A percentile compares a stretch with the other conserved stretches of the same genome.
These are phyloP conservation scores for Flaveria sonorensis DNA, from an alignment of 129 eudicot species.

Conservation along the genomic window DNA sequence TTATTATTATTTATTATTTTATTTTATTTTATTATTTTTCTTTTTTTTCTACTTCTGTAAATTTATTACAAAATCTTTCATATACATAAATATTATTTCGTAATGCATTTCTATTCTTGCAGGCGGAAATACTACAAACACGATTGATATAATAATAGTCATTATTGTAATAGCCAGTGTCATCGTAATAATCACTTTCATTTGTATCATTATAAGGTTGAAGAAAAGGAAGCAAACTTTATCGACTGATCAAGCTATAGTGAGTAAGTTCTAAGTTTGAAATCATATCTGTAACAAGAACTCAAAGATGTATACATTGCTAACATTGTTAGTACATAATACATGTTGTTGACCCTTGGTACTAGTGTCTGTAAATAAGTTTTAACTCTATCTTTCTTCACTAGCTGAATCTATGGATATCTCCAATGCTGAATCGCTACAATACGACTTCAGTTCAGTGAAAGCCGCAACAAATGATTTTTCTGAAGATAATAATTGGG, in stretches of 20 bases:
- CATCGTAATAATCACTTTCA: no score
- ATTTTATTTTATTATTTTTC: no score
- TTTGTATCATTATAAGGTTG: no score
- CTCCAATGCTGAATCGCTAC: neutral
- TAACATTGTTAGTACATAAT: neutral
- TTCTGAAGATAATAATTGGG: slow-evolving; percentile 5
- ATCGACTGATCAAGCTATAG: neutral
- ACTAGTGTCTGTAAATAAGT: neutral
- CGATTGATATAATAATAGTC: no score
- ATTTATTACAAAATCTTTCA: no score
- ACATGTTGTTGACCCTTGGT: no score
- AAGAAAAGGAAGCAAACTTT: neutral
- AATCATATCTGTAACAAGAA: neutral
- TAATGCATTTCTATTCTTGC: no score
- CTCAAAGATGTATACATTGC: neutral
- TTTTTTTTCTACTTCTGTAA: no score
- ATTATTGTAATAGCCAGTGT: no score
- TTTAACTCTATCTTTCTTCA: neutral
- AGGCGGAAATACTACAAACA: no score
- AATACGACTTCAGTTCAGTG: neutral
- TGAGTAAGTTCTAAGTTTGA: neutral
- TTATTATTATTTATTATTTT: no score
- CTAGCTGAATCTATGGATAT: slow-evolving; percentile 7
- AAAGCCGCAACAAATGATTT: slow-evolving; percentile 3
- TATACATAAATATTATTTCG: no score